phyloP scores from a whole-genome alignment of 345 rosid species.

The Noccaea bulbosa region DNA sequence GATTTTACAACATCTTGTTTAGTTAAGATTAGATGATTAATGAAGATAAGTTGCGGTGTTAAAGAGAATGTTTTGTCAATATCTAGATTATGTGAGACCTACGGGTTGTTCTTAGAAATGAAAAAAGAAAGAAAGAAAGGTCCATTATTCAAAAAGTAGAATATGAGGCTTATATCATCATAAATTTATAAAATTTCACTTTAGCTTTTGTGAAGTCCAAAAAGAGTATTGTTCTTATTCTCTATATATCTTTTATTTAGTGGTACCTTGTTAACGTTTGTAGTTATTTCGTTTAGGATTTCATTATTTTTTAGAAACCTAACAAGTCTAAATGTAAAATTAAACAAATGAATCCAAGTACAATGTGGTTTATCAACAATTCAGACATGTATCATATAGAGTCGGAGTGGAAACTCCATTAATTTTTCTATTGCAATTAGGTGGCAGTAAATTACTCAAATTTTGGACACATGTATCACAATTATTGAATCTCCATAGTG shows the following conservation, averaged over 20 bases:
- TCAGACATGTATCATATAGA: background rate
- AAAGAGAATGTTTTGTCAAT: conserved; percentile 6
- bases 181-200: conserved; percentile 11
- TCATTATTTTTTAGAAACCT: background rate
- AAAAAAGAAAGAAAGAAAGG: conserved; percentile 6
- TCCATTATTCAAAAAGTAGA: conserved; percentile 19
- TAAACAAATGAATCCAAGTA: background rate
- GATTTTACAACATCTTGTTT: background rate
- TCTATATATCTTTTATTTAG: background rate
- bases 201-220: conserved; percentile 37
- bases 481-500: background rate
- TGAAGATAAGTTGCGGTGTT: conserved; percentile 20
- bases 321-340: background rate
- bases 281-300: background rate
- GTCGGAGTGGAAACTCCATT: background rate
- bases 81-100: conserved; percentile 41
- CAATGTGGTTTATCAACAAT: background rate
- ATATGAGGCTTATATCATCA: conserved; percentile 26
- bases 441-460: background rate
- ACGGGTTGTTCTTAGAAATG: conserved; percentile 28
- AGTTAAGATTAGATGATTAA: background rate
- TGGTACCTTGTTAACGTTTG: background rate
- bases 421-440: no score
- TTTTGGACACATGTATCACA: conserved; percentile 3
- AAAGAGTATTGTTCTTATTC: conserved; percentile 41